Percentiles rank a stretch among this genome's conserved stretches.
These are phyloP conservation scores for Ciborinia camelliae DNA, from an alignment of 2,329 filamentous ascomycete genomes.

Conservation along the genomic window DNA sequence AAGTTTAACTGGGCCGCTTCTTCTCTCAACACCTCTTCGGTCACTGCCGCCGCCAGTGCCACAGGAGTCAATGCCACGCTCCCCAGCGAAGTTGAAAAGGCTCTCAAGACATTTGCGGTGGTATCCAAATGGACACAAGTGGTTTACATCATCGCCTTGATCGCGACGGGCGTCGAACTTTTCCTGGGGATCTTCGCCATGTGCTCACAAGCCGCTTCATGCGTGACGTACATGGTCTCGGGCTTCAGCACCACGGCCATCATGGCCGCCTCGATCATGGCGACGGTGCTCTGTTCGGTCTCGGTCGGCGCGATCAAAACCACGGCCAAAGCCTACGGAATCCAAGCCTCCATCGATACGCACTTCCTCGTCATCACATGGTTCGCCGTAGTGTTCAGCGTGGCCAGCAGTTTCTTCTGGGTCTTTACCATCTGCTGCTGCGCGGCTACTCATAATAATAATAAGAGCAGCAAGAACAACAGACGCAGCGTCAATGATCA, in stretches of 20 bases:
- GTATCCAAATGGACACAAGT: slow-evolving; percentile 81
- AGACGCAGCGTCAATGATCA: slow-evolving; percentile 26
- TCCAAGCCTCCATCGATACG: slow-evolving; percentile 62
- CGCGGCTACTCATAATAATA: slow-evolving; percentile 33
- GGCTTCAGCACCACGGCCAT: slow-evolving; percentile 54
- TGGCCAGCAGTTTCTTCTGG: slow-evolving; percentile 84
- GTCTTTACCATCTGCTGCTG: slow-evolving; percentile 90
- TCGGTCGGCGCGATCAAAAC: slow-evolving; percentile 66
- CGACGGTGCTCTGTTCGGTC: slow-evolving; percentile 69
- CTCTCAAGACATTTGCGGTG: slow-evolving; percentile 69
- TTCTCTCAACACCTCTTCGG: slow-evolving; percentile 61
- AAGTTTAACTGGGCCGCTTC: slow-evolving; percentile 75
- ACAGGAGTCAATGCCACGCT: slow-evolving; percentile 56
- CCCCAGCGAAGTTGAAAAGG: slow-evolving; percentile 62
- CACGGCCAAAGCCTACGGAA: slow-evolving; percentile 67
- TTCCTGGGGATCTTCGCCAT: slow-evolving; percentile 77
- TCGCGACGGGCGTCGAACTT: slow-evolving; percentile 67
- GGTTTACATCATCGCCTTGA: slow-evolving; percentile 71
- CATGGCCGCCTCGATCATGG: slow-evolving; percentile 64
- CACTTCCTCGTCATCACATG: slow-evolving; percentile 71
- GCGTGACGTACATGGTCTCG: slow-evolving; percentile 76
- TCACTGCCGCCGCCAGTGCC: slow-evolving; percentile 52
- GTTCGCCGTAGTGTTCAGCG: slow-evolving; percentile 74
- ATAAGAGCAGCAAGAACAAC: slow-evolving; percentile 24
- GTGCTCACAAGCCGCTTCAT: slow-evolving; percentile 77